A percentile compares a stretch with the other conserved stretches of the same genome.
Evolutionary conservation across 805 yeast genomes (phyloP).

Genomic region (Saccharomyces paradoxus): DNA sequence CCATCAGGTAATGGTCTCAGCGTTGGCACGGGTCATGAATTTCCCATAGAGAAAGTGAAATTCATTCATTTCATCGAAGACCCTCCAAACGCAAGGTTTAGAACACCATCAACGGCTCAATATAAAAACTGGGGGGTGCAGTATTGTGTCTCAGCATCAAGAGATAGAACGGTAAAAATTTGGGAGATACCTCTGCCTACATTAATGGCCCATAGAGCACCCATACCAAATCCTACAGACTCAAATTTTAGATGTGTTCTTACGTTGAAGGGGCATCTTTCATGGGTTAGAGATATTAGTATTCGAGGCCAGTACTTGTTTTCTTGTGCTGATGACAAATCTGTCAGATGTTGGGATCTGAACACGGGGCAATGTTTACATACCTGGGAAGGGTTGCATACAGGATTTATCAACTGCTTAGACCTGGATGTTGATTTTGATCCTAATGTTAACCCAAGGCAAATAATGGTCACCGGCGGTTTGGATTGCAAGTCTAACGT

Average conservation of each 20-base stretch:
- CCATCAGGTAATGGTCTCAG: slow-evolving; percentile 61
- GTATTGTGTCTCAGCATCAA: slow-evolving; percentile 68
- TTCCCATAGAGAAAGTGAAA: slow-evolving; percentile 68
- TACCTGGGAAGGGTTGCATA: slow-evolving; percentile 51
- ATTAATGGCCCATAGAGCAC: slow-evolving; percentile 45
- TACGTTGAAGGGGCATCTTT: slow-evolving; percentile 64
- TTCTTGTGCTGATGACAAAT: slow-evolving; percentile 73
- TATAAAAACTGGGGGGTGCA: slow-evolving; percentile 46
- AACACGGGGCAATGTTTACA: slow-evolving; percentile 40
- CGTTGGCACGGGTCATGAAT: slow-evolving; percentile 66
- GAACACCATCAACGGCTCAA: slow-evolving; percentile 32
- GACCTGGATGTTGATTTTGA: slow-evolving; percentile 21
- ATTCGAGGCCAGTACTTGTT: slow-evolving; percentile 72
- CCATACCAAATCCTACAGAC: slow-evolving; percentile 45
- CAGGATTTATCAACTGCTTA: slow-evolving; percentile 66
- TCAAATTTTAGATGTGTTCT: slow-evolving; percentile 53
- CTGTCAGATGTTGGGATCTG: slow-evolving; percentile 73
- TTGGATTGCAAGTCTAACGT: slow-evolving; percentile 18
- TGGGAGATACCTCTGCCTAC: slow-evolving; percentile 74
- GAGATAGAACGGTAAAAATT: slow-evolving; percentile 65
- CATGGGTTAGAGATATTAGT: slow-evolving; percentile 71
- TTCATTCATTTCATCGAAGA: slow-evolving; percentile 52
- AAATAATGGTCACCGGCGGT: slow-evolving; percentile 19
- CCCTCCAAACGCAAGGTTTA: slow-evolving; percentile 35
- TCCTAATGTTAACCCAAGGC: slow-evolving; percentile 11